Evolutionary conservation across 345 rosid species (phyloP).

Genomic region (Acer campestre): DNA sequence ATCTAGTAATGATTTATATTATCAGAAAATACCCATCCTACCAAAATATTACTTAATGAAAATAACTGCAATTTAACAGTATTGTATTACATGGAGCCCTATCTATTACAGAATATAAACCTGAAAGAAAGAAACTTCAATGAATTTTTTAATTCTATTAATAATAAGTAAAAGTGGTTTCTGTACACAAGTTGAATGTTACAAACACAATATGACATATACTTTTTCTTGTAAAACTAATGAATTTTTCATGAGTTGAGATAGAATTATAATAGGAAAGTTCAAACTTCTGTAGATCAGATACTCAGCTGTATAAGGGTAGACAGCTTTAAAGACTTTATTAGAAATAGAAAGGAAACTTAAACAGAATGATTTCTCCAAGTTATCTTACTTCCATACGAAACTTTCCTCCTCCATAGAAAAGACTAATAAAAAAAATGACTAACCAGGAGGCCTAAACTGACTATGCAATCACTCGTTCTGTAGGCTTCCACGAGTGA

Average conservation of each 20-base stretch:
- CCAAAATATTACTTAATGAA: neutral
- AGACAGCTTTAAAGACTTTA: neutral
- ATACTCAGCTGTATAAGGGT: constrained; percentile 9
- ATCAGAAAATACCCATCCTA: neutral
- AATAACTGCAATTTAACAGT: neutral
- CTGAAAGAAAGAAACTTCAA: neutral
- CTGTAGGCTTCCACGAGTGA: constrained; percentile 1
- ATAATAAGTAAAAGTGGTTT: neutral
- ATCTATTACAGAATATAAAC: neutral
- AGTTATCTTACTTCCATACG: constrained; percentile 18
- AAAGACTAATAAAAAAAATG: neutral
- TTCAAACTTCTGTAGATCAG: neutral
- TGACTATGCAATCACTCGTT: constrained; percentile 6
- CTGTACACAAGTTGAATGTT: constrained; percentile 1
- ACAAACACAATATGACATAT: constrained; percentile 7
- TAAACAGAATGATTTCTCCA: constrained; percentile 10
- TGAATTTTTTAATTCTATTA: constrained; percentile 2
- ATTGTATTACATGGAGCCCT: neutral
- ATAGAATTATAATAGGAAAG: neutral
- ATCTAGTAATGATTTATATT: neutral
- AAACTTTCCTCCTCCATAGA: neutral
- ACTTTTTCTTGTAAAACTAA: neutral
- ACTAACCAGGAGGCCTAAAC: constrained; percentile 13
- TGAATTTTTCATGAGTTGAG: neutral
- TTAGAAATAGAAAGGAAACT: constrained; percentile 11